phyloP scores from a whole-genome alignment of 371 early-diverging fungal species.

The Mortierella sp. region DNA sequence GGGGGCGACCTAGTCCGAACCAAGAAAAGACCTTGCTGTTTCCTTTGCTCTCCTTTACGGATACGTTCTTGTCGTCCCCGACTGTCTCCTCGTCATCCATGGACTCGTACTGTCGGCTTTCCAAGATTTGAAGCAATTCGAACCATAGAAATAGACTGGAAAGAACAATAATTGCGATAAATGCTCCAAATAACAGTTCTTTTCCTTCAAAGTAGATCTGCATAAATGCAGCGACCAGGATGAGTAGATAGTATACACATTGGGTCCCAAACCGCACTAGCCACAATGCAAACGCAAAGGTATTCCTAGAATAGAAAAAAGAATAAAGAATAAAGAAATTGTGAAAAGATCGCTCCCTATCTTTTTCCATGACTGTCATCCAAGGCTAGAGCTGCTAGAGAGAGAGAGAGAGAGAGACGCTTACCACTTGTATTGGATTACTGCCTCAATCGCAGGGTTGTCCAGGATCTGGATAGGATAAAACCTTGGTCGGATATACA shows the following conservation, averaged over 20 bases:
- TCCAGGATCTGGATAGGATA: slow-evolving; percentile 9
- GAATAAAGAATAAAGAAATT: neutral
- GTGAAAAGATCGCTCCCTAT: neutral
- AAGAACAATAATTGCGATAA: slow-evolving; percentile 14
- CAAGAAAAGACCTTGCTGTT: no score
- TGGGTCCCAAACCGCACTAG: slow-evolving; percentile 19
- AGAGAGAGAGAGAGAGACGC: no score
- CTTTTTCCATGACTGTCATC: slow-evolving; percentile 8
- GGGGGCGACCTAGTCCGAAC: no score
- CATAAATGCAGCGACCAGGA: slow-evolving; percentile 10
- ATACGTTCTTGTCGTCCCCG: no score
- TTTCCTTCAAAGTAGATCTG: slow-evolving; percentile 14
- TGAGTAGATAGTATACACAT: slow-evolving; percentile 20
- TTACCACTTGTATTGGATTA: slow-evolving; percentile 37
- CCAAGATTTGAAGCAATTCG: slow-evolving; percentile 20
- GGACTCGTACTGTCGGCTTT: slow-evolving; percentile 1
- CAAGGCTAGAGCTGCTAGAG: slow-evolving; percentile 43
- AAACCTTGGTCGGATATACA: no score
- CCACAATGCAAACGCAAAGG: slow-evolving; percentile 30
- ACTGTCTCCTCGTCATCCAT: no score
- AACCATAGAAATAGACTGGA: slow-evolving; percentile 18
- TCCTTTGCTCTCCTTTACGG: no score
- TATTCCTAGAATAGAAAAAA: slow-evolving; percentile 22
- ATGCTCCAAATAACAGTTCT: neutral
- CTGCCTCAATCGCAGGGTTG: slow-evolving; percentile 30